These are phyloP conservation scores for Diospyros lotus DNA, from an alignment of 148 eudicot genomes.

Conservation along the genomic window DNA sequence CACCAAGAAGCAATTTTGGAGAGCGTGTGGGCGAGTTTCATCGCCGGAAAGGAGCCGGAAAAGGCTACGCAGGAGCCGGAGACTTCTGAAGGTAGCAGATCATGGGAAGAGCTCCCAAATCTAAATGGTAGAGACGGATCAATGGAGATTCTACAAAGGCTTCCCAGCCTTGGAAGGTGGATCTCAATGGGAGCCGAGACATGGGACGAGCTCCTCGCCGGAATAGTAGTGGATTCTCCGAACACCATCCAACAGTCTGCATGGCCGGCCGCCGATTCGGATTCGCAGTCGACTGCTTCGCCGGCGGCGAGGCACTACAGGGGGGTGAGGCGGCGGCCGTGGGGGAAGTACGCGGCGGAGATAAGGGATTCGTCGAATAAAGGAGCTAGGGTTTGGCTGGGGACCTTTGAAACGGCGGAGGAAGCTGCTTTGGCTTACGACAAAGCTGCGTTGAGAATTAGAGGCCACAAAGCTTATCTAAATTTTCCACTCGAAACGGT, in stretches of 20 bases:
- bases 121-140: slow-evolving; percentile 25
- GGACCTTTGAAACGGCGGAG: slow-evolving; percentile 74
- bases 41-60: slow-evolving; percentile 24
- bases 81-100: background rate
- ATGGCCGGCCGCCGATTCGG: background rate
- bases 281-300: slow-evolving; percentile 8
- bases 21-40: slow-evolving; percentile 70
- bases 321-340: slow-evolving; percentile 80
- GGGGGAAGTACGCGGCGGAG: slow-evolving; percentile 88
- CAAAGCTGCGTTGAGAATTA: slow-evolving; percentile 70
- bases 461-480: slow-evolving; percentile 61
- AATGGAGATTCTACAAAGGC: slow-evolving; percentile 36
- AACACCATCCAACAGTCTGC: background rate
- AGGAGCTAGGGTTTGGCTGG: slow-evolving; percentile 76
- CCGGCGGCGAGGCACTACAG: slow-evolving; percentile 45
- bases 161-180: slow-evolving; percentile 75
- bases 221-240: slow-evolving; percentile 12
- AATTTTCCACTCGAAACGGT: slow-evolving; percentile 50
- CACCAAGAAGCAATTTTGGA: slow-evolving; percentile 40
- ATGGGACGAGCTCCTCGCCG: slow-evolving; percentile 59
- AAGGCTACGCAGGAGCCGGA: background rate
- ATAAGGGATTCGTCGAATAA: slow-evolving; percentile 75
- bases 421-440: slow-evolving; percentile 91
- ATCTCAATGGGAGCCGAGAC: slow-evolving; percentile 67
- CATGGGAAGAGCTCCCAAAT: slow-evolving; percentile 40